Conservation (phyloP, 2,329 filamentous ascomycete genomes). For the Fusarium begoniae region DNA sequence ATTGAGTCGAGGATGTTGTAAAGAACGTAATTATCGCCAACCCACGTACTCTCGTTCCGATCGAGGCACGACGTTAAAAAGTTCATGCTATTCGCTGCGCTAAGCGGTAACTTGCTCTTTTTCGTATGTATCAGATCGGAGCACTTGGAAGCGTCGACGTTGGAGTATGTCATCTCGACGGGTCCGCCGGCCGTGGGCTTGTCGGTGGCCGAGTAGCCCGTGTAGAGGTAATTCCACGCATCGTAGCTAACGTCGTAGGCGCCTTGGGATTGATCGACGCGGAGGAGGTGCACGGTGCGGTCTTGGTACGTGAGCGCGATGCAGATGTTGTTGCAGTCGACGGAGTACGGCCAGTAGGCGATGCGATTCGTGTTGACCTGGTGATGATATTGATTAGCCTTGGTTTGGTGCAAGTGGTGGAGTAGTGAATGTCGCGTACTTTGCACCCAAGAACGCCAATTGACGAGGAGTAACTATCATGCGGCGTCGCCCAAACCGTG, state of each 20-base stretch:
- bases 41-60: slow-evolving; percentile 53
- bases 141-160: slow-evolving; percentile 58
- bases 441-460: slow-evolving; percentile 70
- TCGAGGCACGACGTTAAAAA: slow-evolving; percentile 58
- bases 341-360: slow-evolving; percentile 66
- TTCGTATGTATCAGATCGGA: slow-evolving; percentile 57
- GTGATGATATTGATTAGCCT: neutral
- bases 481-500: slow-evolving; percentile 58
- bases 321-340: slow-evolving; percentile 66
- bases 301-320: slow-evolving; percentile 59
- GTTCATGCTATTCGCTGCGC: slow-evolving; percentile 63
- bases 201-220: slow-evolving; percentile 56
- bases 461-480: slow-evolving; percentile 66
- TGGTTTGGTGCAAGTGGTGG: too few relatives aligned
- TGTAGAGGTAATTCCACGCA: slow-evolving; percentile 68
- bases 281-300: slow-evolving; percentile 66
- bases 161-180: slow-evolving; percentile 57
- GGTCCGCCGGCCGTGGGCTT: slow-evolving; percentile 59
- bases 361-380: slow-evolving; percentile 65
- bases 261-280: slow-evolving; percentile 65
- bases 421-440: slow-evolving; percentile 3
- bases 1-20: slow-evolving; percentile 62
- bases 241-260: slow-evolving; percentile 69
- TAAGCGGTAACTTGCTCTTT: slow-evolving; percentile 51
- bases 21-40: slow-evolving; percentile 57